Evolutionary conservation across 192 early-diverging fungal species (phyloP).

Genomic region (Allomyces macrogynus): DNA sequence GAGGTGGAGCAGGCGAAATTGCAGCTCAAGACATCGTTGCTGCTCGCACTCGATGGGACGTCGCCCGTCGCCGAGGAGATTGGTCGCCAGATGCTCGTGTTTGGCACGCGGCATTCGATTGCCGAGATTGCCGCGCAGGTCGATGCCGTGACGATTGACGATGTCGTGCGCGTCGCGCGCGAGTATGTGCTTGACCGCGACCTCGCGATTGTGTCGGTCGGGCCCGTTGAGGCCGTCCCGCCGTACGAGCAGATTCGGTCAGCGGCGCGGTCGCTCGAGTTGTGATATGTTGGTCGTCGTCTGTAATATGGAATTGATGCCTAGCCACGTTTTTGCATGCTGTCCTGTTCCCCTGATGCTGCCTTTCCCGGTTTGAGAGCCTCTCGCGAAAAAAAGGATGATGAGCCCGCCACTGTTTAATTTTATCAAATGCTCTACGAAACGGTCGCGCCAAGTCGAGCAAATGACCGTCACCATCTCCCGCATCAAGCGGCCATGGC

Average conservation of each 20-base stretch:
- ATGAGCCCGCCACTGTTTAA: too few species aligned
- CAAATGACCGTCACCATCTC: too few species aligned
- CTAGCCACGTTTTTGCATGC: too few species aligned
- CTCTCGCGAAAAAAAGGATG: too few species aligned
- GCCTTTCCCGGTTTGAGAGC: too few species aligned
- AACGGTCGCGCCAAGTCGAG: too few species aligned
- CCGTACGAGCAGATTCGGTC: not conserved
- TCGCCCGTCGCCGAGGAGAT: conserved; percentile 94
- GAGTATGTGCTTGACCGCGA: conserved; percentile 84
- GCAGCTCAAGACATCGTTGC: conserved; percentile 85
- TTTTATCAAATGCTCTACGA: too few species aligned
- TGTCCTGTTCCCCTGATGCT: too few species aligned
- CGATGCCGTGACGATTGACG: conserved; percentile 58
- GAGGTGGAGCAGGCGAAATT: conserved; percentile 96
- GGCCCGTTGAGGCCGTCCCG: conserved; percentile 17
- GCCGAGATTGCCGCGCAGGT: conserved; percentile 73
- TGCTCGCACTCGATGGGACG: conserved; percentile 80
- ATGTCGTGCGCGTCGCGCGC: conserved; percentile 68
- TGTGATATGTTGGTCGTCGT: not conserved
- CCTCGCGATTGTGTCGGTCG: conserved; percentile 60
- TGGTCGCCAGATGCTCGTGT: conserved; percentile 84
- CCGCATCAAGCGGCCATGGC: too few species aligned
- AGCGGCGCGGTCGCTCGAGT: not conserved
- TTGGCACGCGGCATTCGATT: conserved; percentile 74
- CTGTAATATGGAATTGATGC: too few species aligned